Evolutionary conservation across 352 stramenopile genomes (phyloP).

Genomic region (Phytophthora vignae): DNA sequence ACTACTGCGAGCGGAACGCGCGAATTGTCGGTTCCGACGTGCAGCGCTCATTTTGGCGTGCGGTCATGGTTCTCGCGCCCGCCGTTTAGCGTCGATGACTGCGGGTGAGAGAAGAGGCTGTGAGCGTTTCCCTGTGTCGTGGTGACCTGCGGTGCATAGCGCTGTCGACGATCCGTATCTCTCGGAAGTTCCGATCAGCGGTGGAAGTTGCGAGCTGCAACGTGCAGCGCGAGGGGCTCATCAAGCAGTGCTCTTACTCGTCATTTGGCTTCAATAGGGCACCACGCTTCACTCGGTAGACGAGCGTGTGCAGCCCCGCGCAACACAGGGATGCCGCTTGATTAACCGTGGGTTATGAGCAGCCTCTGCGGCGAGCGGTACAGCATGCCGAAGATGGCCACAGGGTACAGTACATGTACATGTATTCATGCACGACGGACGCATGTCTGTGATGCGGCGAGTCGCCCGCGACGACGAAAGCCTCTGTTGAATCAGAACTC

Average conservation of each 20-base stretch:
- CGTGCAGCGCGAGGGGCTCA: background rate
- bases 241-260: background rate
- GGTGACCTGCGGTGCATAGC: background rate
- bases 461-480: too few relatives aligned
- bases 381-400: too few relatives aligned
- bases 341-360: too few relatives aligned
- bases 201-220: too few relatives aligned
- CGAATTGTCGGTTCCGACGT: conserved; percentile 2
- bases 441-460: too few relatives aligned
- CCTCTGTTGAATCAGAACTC: too few relatives aligned
- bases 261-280: background rate
- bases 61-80: background rate
- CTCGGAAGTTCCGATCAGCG: background rate
- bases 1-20: background rate
- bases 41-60: conserved; percentile 2
- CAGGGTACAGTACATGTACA: too few relatives aligned
- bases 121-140: conserved; percentile 5
- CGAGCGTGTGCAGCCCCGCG: too few relatives aligned
- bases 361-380: too few relatives aligned
- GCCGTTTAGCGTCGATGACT: conserved; percentile 10
- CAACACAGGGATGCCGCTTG: too few relatives aligned
- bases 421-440: too few relatives aligned
- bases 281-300: too few relatives aligned
- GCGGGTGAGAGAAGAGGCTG: background rate
- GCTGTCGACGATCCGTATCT: conserved; percentile 4